These are phyloP conservation scores for Chaetomium cochliodes DNA, from an alignment of 495 filamentous ascomycete genomes.

Conservation along the genomic window DNA sequence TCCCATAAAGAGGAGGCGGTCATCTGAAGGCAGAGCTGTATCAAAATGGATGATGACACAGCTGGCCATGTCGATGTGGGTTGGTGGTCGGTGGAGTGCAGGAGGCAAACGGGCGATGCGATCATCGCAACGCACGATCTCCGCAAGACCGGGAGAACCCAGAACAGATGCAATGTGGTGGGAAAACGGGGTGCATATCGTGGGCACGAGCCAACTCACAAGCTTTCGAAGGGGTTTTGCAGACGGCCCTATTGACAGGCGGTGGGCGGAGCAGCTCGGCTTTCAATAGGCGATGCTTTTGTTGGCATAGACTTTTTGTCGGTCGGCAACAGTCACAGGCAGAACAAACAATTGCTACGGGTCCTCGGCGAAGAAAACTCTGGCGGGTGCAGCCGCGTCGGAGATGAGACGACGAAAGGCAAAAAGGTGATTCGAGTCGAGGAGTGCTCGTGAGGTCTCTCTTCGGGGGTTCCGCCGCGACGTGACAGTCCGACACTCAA, in stretches of 20 bases:
- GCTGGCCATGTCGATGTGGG: not conserved
- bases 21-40: not conserved
- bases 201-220: constrained; percentile 25
- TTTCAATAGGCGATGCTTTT: constrained; percentile 17
- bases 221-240: constrained; percentile 4
- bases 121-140: not conserved
- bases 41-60: not conserved
- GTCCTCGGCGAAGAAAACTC: not conserved
- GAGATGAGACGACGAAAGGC: not conserved
- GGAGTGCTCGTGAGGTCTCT: not conserved
- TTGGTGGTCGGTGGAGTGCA: not conserved
- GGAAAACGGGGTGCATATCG: not conserved
- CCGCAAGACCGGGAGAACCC: constrained; percentile 9
- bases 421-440: constrained; percentile 3
- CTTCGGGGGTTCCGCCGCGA: not conserved
- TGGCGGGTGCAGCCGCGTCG: not conserved
- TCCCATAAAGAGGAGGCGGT: not conserved
- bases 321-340: constrained; percentile 11
- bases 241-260: constrained; percentile 4
- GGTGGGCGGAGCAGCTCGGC: constrained; percentile 24
- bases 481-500: constrained; percentile 1
- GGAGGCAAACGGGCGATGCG: not conserved
- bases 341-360: constrained; percentile 9
- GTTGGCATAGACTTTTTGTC: constrained; percentile 11
- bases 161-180: not conserved